These are phyloP conservation scores for Pulveroboletus sp. DNA, from an alignment of 768 basidiomycete species.

Conservation along the genomic window DNA sequence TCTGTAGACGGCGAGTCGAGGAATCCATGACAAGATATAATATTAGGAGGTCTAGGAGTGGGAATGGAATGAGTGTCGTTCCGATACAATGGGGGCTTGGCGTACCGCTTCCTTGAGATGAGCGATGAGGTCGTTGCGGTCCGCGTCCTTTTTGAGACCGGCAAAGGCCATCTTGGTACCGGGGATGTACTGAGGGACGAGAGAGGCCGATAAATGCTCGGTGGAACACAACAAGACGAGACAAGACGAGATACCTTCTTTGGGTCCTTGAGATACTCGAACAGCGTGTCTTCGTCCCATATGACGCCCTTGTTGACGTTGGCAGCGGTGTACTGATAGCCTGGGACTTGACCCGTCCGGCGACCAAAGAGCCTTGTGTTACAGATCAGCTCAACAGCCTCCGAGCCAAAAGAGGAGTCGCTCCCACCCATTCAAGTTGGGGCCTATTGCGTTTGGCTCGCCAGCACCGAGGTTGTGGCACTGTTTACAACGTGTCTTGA, in stretches of 20 bases:
- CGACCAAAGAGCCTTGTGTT: constrained; percentile 71
- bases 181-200: constrained; percentile 70
- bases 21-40: constrained; percentile 14
- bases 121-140: constrained; percentile 90
- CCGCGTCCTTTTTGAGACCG: constrained; percentile 97
- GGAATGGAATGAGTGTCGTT: background rate
- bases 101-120: constrained; percentile 72
- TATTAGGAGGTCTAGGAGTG: constrained; percentile 26
- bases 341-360: constrained; percentile 78
- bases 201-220: background rate
- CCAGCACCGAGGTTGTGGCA: constrained; percentile 84
- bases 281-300: constrained; percentile 87
- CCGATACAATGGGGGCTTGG: constrained; percentile 5
- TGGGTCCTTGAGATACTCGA: constrained; percentile 94
- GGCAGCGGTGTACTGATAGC: constrained; percentile 89
- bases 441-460: constrained; percentile 86
- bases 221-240: background rate
- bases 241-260: constrained; percentile 66
- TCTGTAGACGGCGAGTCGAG: constrained; percentile 1
- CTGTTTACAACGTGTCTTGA: constrained; percentile 94
- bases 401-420: background rate
- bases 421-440: constrained; percentile 87
- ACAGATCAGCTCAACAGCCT: background rate
- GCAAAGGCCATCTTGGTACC: constrained; percentile 99
- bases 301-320: constrained; percentile 91